Conservation (phyloP, 768 basidiomycete genomes). For the Phanerochaete carnosa region DNA sequence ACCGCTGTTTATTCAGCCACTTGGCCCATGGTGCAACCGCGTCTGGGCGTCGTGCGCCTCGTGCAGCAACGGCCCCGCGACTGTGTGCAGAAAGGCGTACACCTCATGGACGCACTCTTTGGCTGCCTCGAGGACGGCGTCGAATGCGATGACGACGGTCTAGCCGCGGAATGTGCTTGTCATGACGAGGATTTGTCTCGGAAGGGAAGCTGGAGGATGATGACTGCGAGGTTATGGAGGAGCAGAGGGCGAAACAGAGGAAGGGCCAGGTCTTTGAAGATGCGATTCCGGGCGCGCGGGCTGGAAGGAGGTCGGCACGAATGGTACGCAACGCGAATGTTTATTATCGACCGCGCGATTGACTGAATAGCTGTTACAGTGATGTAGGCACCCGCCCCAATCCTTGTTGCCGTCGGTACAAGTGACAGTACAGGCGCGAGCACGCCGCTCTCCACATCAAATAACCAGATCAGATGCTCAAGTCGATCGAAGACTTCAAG, state of each 20-base stretch:
- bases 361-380: conserved; percentile 38
- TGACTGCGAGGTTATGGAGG: conserved; percentile 26
- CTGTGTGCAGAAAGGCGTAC: conserved; percentile 62
- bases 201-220: conserved; percentile 38
- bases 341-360: background rate
- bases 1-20: too few species aligned
- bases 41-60: too few species aligned
- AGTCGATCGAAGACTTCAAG: conserved; percentile 67
- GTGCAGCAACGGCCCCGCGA: conserved; percentile 60
- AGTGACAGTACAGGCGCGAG: conserved; percentile 20
- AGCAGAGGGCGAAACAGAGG: conserved; percentile 43
- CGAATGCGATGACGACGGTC: conserved; percentile 70
- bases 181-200: conserved; percentile 61
- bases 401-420: conserved; percentile 46
- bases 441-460: conserved; percentile 37
- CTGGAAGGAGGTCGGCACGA: conserved; percentile 83
- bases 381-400: conserved; percentile 80
- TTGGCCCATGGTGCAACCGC: too few species aligned
- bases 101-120: conserved; percentile 64
- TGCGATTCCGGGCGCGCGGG: conserved; percentile 70
- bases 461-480: conserved; percentile 55
- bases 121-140: conserved; percentile 60
- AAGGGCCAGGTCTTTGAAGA: conserved; percentile 84
- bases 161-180: conserved; percentile 78
- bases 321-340: conserved; percentile 44